phyloP scores from a whole-genome alignment of 305 asterid genomes.

The Striga hermonthica region DNA sequence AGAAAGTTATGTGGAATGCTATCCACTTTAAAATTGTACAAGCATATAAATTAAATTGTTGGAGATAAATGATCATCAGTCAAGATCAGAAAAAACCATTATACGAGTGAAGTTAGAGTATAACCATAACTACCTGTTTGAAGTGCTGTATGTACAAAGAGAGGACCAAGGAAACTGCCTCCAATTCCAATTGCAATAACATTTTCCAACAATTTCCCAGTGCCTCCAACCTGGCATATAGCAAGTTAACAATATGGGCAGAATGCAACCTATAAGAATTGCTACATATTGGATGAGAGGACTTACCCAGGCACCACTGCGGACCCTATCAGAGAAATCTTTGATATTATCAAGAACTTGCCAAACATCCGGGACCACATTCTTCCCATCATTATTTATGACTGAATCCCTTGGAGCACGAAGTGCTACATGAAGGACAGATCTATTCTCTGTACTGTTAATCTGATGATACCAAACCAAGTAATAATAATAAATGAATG shows the following conservation, averaged over 20 bases:
- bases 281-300: slow-evolving; percentile 23
- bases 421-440: slow-evolving; percentile 95
- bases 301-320: slow-evolving; percentile 97
- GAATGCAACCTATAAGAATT: slow-evolving; percentile 18
- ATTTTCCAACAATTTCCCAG: slow-evolving; percentile 86
- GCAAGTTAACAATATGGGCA: slow-evolving; percentile 16
- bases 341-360: slow-evolving; percentile 88
- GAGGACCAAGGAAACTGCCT: slow-evolving; percentile 97
- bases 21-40: slow-evolving; percentile 17
- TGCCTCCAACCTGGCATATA: slow-evolving; percentile 76
- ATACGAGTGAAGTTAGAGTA: slow-evolving; percentile 13
- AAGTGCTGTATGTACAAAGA: slow-evolving; percentile 97
- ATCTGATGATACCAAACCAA: slow-evolving; percentile 46
- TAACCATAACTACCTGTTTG: slow-evolving; percentile 69
- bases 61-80: slow-evolving; percentile 20
- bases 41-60: background rate
- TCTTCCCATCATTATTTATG: slow-evolving; percentile 86
- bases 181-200: slow-evolving; percentile 95
- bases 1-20: slow-evolving; percentile 31
- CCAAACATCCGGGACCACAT: slow-evolving; percentile 98
- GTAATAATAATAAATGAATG: background rate
- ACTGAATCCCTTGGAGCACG: slow-evolving; percentile 87
- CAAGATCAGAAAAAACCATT: slow-evolving; percentile 19
- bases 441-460: slow-evolving; percentile 88
- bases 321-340: slow-evolving; percentile 85